Base-by-base conservation (phyloP, 164 flowering plant species). In the Umbilicus rupestris region DNA sequence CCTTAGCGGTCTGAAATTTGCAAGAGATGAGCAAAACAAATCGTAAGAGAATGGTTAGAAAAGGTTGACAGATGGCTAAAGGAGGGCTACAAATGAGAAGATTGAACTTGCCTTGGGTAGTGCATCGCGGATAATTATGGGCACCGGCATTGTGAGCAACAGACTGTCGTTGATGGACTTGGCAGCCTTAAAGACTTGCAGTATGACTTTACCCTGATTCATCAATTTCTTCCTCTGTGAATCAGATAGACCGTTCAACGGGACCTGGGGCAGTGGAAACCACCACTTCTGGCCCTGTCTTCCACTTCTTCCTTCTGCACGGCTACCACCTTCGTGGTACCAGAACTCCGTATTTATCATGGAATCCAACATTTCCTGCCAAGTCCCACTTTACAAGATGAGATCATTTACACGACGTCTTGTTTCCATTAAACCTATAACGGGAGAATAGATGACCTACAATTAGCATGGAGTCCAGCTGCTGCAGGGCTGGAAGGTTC, bases 401-500 rank as follows among this genome's bases (percentile, higher is more conserved):
- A 63, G 65, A 63, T 9, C n/a, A 63, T 10, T 9, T 9, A 5
- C 29, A 20, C 1, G 10, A 33, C 15, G 28, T 39, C 24, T 62
- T 5, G 0, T 19, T 17, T 35, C 3, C 39, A 9, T 1, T 17
- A 33, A 33, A 29, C 3, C 8, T 19, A 17, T 37, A 63, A 22
- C 39, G 19, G 22, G 35, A 33, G 49, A 71, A 74, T 57, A 72
- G 74, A 77, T 68, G 72, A 78, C 96, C 47, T 81, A 94, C 99
- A 76, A 91, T 78, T 29, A 94, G 95, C 96, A 94, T 86, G 37
- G 93, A 82, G 78, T 94, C 99, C 60, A 94, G 77, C 80, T 94
- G 87, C 75, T 80, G 85, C 70, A 94, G 90, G 24, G 97, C 99
- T 29, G 99, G 99, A 67, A 91, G 95, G 82, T 91, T 89, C 81